Percentiles rank a stretch among this genome's conserved stretches.
Evolutionary conservation across 148 eudicot genomes (phyloP).

Genomic region (Vaccinium vitisidaea): DNA sequence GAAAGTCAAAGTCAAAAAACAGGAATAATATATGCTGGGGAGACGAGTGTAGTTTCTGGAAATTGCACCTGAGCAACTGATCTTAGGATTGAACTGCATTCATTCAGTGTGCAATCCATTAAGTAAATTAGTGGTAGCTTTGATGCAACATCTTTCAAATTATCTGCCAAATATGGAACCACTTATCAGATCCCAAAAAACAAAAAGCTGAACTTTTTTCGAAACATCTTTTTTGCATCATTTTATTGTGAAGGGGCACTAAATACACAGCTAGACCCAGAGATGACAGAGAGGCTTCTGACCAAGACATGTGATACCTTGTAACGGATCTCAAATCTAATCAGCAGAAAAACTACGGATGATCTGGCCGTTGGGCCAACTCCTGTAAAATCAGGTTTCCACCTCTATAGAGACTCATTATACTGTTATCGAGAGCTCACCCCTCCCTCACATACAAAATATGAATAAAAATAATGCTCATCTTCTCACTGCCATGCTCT

Average conservation of each 20-base stretch:
- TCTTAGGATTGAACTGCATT: constrained; percentile 72
- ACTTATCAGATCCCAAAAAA: constrained; percentile 13
- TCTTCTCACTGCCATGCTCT: background rate
- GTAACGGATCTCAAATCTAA: background rate
- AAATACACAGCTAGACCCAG: background rate
- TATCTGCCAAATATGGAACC: constrained; percentile 54
- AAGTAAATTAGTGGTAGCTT: constrained; percentile 69
- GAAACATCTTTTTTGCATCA: background rate
- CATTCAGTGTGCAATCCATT: constrained; percentile 84
- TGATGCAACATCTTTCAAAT: constrained; percentile 29
- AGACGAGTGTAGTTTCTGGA: background rate
- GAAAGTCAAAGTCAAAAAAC: background rate
- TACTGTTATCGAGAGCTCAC: too few species aligned
- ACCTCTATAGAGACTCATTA: background rate
- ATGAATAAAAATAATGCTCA: background rate
- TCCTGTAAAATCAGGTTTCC: background rate
- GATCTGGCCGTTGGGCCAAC: background rate
- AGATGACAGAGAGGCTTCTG: background rate
- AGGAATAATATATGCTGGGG: background rate
- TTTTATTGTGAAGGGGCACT: background rate
- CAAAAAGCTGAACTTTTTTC: background rate
- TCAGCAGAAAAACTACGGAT: background rate
- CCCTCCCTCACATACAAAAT: background rate
- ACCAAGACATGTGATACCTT: background rate
- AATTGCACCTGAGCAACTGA: constrained; percentile 54